phyloP scores from a whole-genome alignment of 345 rosid genomes.

The Linum usitatissimum region DNA sequence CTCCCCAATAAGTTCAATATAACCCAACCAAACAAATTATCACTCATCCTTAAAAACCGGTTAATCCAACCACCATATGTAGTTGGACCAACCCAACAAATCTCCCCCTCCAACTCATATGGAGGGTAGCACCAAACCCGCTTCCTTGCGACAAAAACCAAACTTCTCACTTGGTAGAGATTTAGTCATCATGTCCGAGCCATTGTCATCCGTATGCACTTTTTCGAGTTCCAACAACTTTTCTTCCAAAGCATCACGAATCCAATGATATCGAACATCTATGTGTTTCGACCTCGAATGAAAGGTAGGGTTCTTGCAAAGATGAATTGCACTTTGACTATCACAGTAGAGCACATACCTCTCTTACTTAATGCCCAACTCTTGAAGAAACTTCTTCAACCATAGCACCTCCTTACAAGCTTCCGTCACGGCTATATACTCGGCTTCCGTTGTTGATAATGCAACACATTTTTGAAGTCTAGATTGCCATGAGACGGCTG shows the following conservation, averaged over 20 bases:
- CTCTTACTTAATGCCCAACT: not conserved
- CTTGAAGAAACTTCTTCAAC: conserved; percentile 1
- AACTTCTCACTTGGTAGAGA: not conserved
- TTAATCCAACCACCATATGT: not conserved
- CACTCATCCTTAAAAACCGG: not conserved
- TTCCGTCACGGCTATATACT: not conserved
- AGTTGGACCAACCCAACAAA: not conserved
- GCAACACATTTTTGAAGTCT: not conserved
- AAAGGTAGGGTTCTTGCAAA: not conserved
- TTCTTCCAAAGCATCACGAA: not conserved
- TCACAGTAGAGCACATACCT: not conserved
- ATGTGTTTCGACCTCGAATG: not conserved
- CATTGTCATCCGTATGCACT: not conserved
- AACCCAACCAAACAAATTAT: no score
- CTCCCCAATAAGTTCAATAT: no score
- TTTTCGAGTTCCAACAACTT: not conserved
- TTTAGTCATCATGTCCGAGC: not conserved
- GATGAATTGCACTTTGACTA: not conserved
- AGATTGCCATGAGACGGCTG: not conserved
- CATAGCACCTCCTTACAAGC: not conserved
- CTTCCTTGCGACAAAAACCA: not conserved
- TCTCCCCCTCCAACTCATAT: not conserved
- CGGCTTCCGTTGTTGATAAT: not conserved
- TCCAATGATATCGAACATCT: not conserved
- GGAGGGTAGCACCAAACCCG: not conserved